phyloP scores from a whole-genome alignment of 306 rosid genomes.

The Gleditsia sinensis region DNA sequence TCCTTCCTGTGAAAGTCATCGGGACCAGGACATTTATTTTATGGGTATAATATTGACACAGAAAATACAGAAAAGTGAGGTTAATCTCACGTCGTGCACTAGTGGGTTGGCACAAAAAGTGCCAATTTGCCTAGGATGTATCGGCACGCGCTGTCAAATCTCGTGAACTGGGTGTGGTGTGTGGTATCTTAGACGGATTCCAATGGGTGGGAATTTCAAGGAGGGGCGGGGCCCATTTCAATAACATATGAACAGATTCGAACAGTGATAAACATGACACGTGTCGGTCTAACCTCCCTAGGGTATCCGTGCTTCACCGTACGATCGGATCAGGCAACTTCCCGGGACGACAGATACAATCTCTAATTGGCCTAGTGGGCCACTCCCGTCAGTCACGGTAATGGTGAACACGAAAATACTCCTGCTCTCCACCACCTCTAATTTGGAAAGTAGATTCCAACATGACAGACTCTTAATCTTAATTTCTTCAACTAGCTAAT shows the following conservation, averaged over 20 bases:
- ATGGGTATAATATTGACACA: too few species aligned
- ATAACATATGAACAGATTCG: background rate
- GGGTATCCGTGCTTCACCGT: background rate
- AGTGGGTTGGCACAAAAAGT: too few species aligned
- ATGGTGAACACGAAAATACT: background rate
- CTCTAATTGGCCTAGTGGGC: background rate
- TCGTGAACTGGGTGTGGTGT: background rate
- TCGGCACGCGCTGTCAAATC: background rate
- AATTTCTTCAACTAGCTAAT: too few species aligned
- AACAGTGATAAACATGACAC: background rate
- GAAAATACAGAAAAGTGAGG: too few species aligned
- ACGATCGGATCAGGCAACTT: too few species aligned
- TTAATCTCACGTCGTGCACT: too few species aligned
- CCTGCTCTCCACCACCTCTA: too few species aligned
- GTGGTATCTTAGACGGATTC: background rate
- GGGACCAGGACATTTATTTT: too few species aligned
- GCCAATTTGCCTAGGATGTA: background rate
- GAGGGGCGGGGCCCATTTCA: background rate
- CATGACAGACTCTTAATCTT: too few species aligned
- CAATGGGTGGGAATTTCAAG: background rate
- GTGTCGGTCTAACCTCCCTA: background rate
- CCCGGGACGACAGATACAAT: too few species aligned
- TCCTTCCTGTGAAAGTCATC: too few species aligned
- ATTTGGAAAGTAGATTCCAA: too few species aligned
- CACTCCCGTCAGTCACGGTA: background rate